These are phyloP conservation scores for Xylariaceae sp. DNA, from an alignment of 2,329 filamentous ascomycete species.

Conservation along the genomic window DNA sequence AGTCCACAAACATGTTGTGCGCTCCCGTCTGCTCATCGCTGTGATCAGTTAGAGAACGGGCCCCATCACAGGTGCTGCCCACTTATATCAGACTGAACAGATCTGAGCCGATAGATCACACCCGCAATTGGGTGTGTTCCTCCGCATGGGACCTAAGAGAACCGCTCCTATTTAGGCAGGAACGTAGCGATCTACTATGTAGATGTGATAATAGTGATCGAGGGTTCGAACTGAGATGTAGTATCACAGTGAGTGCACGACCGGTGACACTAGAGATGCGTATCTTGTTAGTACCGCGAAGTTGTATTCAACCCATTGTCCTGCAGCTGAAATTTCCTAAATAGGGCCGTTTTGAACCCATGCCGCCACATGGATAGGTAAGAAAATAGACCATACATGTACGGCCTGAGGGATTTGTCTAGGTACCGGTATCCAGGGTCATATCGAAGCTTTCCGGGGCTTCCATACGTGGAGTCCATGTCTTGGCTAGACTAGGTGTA, in stretches of 20 bases:
- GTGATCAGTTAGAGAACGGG: not conserved
- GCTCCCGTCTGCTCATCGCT: not conserved
- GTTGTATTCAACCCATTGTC: slow-evolving; percentile 2
- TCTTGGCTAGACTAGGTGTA: not conserved
- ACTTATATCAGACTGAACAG: not conserved
- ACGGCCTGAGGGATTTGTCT: slow-evolving; percentile 1
- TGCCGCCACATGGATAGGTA: not conserved
- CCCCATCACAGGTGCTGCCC: slow-evolving; percentile 10
- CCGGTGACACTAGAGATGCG: slow-evolving; percentile 2
- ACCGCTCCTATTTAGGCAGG: slow-evolving; percentile 7
- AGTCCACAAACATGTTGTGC: not conserved
- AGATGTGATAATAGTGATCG: slow-evolving; percentile 3
- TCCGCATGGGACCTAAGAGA: slow-evolving; percentile 12
- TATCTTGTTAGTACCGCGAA: slow-evolving; percentile 1
- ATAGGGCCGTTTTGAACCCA: not conserved
- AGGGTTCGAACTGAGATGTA: slow-evolving; percentile 1
- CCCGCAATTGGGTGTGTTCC: slow-evolving; percentile 9
- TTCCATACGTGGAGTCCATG: slow-evolving; percentile 7
- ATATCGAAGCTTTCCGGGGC: slow-evolving; percentile 2
- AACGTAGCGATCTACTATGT: slow-evolving; percentile 2
- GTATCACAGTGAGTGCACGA: not conserved
- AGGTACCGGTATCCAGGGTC: too few species aligned
- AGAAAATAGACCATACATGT: not conserved
- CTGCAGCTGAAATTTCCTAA: not conserved
- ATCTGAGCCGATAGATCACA: slow-evolving; percentile 12